A percentile compares a stretch with the other conserved stretches of the same genome.
phyloP scores from a whole-genome alignment of 202 grass and related monocot genomes.

The Hordeum pubiflorum region DNA sequence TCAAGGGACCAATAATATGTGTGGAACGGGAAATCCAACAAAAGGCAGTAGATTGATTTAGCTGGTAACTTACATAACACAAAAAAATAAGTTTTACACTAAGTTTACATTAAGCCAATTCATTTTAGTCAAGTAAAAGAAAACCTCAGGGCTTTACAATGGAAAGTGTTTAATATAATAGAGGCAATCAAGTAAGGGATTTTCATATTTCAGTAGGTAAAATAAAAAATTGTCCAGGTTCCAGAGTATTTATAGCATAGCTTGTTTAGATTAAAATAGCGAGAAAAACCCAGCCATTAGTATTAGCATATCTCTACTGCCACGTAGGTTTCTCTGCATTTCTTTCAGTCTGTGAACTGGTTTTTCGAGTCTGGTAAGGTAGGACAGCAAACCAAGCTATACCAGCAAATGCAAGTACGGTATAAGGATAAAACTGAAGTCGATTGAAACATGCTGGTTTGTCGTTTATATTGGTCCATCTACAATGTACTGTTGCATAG shows the following conservation, averaged over 20 bases:
- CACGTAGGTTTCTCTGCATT: neutral
- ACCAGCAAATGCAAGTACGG: neutral
- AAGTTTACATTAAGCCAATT: constrained; percentile 5
- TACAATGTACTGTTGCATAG: neutral
- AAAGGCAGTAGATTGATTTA: neutral
- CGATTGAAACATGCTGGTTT: constrained; percentile 1
- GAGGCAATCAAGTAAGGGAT: neutral
- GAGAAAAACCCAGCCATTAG: neutral
- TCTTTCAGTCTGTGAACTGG: neutral
- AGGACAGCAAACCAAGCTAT: neutral
- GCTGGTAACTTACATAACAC: constrained; percentile 1
- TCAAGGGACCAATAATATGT: neutral
- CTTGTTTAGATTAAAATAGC: neutral
- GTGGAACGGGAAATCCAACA: neutral
- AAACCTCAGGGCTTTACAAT: neutral
- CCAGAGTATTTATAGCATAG: constrained; percentile 8
- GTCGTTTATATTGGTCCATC: neutral
- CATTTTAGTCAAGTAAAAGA: neutral
- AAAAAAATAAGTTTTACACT: neutral
- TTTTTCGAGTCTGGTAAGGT: neutral
- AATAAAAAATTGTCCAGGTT: neutral
- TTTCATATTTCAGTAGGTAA: neutral
- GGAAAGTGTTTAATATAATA: neutral
- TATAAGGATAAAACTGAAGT: neutral
- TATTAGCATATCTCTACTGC: neutral